Conservation (phyloP, 2,329 filamentous ascomycete genomes). For the Ophiosphaerella herpotricha region DNA sequence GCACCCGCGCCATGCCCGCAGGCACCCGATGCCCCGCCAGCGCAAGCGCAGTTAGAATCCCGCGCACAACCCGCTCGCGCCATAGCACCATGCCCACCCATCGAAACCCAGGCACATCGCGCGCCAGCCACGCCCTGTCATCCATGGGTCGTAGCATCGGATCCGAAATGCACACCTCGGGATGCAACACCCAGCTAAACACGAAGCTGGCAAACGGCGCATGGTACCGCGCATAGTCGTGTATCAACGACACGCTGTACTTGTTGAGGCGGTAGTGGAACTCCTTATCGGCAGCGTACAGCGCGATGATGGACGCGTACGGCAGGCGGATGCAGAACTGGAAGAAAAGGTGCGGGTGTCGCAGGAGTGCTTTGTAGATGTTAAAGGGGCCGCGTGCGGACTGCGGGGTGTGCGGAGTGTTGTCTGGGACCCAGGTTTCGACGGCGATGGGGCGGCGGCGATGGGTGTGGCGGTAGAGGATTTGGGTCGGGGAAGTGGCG, state of each 20-base stretch:
- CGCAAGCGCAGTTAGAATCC: conserved; percentile 65
- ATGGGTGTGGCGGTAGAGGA: conserved; percentile 29
- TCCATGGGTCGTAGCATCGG: conserved; percentile 57
- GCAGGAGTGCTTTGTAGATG: conserved; percentile 41
- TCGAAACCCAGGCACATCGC: conserved; percentile 63
- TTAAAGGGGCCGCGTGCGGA: conserved; percentile 27
- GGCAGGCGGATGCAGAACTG: conserved; percentile 35
- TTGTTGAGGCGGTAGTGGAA: conserved; percentile 51
- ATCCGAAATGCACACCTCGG: conserved; percentile 62
- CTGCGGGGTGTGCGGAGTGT: not conserved
- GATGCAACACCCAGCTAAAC: conserved; percentile 67
- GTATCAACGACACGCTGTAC: conserved; percentile 61
- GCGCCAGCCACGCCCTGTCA: conserved; percentile 32
- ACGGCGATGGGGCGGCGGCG: conserved; percentile 28
- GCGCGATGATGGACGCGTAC: conserved; percentile 25
- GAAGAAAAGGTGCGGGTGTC: conserved; percentile 44
- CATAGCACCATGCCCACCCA: conserved; percentile 70
- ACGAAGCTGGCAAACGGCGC: conserved; percentile 61
- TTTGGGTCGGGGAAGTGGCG: conserved; percentile 6
- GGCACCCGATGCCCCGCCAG: conserved; percentile 58
- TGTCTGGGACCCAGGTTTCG: conserved; percentile 20
- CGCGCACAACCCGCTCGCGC: conserved; percentile 51
- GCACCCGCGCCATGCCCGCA: conserved; percentile 57
- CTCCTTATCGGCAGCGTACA: conserved; percentile 47
- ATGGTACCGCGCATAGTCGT: conserved; percentile 58